Conservation (phyloP, 2,329 filamentous ascomycete genomes). For the Colletotrichum orchidophilum region DNA sequence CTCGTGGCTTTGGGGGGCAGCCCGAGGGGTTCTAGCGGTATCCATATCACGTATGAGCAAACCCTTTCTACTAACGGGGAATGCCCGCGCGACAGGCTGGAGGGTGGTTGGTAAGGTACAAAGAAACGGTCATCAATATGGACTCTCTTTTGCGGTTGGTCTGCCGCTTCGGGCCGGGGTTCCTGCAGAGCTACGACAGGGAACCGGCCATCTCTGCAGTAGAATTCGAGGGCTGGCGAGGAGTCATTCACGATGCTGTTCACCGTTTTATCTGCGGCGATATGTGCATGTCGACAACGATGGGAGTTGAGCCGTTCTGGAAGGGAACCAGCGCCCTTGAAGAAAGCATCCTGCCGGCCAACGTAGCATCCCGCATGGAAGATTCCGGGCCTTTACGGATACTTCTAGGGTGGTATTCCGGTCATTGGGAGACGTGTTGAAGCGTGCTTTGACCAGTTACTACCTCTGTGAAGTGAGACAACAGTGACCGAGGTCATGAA, state of each 20-base stretch:
- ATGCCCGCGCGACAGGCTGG: background rate
- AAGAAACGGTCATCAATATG: background rate
- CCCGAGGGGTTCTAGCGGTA: background rate
- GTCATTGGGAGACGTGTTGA: background rate
- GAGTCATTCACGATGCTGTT: background rate
- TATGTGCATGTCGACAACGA: background rate
- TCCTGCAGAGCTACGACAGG: slow-evolving; percentile 11
- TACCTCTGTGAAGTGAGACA: background rate
- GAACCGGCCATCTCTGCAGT: slow-evolving; percentile 5
- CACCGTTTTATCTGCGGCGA: too few species aligned
- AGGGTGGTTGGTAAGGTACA: background rate
- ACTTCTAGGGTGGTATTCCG: background rate
- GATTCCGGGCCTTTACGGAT: background rate
- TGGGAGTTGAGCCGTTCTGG: background rate
- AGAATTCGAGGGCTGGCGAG: background rate
- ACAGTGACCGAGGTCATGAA: slow-evolving; percentile 2
- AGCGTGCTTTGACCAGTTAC: background rate
- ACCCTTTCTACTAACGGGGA: background rate
- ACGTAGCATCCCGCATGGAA: slow-evolving; percentile 16
- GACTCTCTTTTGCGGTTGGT: background rate
- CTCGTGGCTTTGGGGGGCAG: background rate
- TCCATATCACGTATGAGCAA: background rate
- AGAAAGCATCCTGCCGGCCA: background rate
- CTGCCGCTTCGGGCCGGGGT: slow-evolving; percentile 16
- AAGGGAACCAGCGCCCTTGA: background rate